These are phyloP conservation scores for Forsythia viridissima DNA, from an alignment of 257 asterid species.

Conservation along the genomic window DNA sequence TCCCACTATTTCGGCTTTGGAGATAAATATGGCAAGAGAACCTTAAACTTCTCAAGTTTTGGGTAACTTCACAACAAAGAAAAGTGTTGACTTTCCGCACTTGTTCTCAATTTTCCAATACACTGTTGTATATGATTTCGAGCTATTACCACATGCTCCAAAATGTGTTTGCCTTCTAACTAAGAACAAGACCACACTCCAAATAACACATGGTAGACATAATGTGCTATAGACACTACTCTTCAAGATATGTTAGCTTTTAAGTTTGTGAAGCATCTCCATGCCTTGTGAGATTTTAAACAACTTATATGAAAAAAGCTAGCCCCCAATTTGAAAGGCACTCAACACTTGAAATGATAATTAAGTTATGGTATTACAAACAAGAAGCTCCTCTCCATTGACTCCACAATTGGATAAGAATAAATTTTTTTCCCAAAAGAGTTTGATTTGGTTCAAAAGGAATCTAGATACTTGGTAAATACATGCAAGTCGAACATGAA, in stretches of 20 bases:
- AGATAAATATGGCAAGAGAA: not conserved
- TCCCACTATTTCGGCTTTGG: conserved; percentile 1
- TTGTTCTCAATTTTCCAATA: not conserved
- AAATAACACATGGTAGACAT: not conserved
- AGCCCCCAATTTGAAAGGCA: not conserved
- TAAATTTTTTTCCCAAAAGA: not conserved
- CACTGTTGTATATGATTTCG: not conserved
- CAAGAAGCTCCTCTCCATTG: not conserved
- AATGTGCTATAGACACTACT: not conserved
- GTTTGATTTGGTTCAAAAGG: not conserved
- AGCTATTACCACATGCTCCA: conserved; percentile 9
- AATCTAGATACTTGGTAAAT: not conserved
- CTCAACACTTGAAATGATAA: not conserved
- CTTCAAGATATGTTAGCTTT: not conserved
- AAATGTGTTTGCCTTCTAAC: conserved; percentile 7
- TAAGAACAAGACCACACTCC: conserved; percentile 1
- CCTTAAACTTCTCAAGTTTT: not conserved
- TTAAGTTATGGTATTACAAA: not conserved
- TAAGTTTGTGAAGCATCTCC: not conserved
- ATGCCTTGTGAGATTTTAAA: not conserved
- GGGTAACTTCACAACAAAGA: not conserved
- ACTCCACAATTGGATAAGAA: not conserved
- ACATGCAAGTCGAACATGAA: not conserved
- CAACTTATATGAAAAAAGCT: not conserved
- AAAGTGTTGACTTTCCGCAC: not conserved